Evolutionary conservation across 2,329 filamentous ascomycete species (phyloP), one percentile per base, ranked within the genome.

Genomic region (Ceratocystis lukuohia): DNA sequence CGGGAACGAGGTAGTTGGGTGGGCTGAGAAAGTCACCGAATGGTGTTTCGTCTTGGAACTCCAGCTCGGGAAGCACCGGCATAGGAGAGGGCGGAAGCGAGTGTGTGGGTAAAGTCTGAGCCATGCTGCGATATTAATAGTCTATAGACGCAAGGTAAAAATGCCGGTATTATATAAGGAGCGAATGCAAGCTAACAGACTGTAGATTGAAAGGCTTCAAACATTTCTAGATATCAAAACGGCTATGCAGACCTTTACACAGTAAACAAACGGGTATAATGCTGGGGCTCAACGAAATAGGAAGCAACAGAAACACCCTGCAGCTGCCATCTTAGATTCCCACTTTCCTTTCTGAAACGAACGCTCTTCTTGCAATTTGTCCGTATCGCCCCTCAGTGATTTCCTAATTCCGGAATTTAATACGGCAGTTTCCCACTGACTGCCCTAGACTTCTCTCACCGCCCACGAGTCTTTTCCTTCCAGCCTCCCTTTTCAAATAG

Each of bases 401-500:
- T 53, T 28, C 48, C 48, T 2, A 28, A n/a, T 28, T 22, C 10
- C 37, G 33, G 8, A 53, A 33, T n/a, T 17, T 7, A 37, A 20
- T 22, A n/a, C 12, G 25, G 17, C 15, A 30, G 15, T 25, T 30
- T 8, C 53, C 33, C 53, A 7, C 22, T 22, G n/a, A 20, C 53
- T 30, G 53, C 28, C 53, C n/a, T 20, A 1, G 28, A 15, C 6
- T 20, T 30, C 15, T 8, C 28, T 59, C 53, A 75, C 78, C 80
- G 76, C 76, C 84, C 83, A 76, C 79, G 81, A 77, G 77, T 81
- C 76, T 74, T 83, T 78, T 77, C 86, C 76, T 73, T 88, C 88
- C 80, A 88, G 73, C 80, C 88, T 70, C 90, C 90, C 74, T 83
- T 84, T 72, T 85, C 82, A 70, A 82, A 92, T 69, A 96, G 75